Percentiles rank a stretch among this genome's conserved stretches.
Evolutionary conservation across 2,329 filamentous ascomycete species (phyloP).

Genomic region (Trichoderma harzianum): DNA sequence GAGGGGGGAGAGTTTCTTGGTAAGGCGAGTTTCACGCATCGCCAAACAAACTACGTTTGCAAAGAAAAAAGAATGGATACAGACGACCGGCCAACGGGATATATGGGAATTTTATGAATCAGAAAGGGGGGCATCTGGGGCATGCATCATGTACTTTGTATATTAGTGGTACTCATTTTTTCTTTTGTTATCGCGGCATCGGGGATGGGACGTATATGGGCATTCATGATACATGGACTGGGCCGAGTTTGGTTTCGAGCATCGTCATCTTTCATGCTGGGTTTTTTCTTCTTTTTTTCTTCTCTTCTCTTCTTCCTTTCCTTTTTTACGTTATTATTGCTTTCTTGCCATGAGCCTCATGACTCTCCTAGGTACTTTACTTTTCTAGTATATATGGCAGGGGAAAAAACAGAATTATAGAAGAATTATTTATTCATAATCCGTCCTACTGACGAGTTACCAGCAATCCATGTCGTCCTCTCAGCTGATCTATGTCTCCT

Average conservation of each 20-base stretch:
- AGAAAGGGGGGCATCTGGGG: background rate
- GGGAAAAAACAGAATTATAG: background rate
- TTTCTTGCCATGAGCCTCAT: background rate
- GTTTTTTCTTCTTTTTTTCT: background rate
- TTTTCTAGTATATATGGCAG: background rate
- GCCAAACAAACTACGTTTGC: background rate
- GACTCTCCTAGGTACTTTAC: background rate
- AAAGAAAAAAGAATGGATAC: background rate
- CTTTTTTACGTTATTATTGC: background rate
- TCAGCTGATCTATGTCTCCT: background rate
- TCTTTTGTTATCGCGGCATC: background rate
- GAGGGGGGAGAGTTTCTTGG: background rate
- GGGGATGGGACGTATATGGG: background rate
- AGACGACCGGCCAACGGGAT: background rate
- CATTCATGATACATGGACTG: slow-evolving; percentile 1
- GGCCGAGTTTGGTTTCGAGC: background rate
- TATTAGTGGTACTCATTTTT: background rate
- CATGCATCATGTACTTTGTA: slow-evolving; percentile 1
- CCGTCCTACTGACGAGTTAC: background rate
- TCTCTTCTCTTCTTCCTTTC: background rate
- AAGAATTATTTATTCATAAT: slow-evolving; percentile 11
- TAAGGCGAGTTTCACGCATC: background rate
- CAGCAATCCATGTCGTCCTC: background rate
- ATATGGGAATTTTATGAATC: background rate
- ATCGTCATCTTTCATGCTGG: background rate